Base-by-base conservation (phyloP, 805 yeast genomes). In the Wickerhamomyces chambardii region DNA sequence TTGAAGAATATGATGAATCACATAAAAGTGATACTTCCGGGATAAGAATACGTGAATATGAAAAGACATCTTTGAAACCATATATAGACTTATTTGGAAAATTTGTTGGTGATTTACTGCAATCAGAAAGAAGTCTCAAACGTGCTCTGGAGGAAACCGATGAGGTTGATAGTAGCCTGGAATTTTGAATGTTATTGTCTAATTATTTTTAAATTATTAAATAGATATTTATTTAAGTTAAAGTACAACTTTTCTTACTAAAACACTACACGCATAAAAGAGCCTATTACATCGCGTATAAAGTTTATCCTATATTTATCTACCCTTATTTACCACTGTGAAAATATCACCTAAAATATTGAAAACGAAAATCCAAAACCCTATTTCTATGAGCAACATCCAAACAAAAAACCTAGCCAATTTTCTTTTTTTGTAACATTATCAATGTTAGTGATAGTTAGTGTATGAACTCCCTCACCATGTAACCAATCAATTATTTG, bases 401-500 rank as follows among this genome's bases (percentile, higher is more conserved):
- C 34, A 31, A 26, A 33, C 22, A 33, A 39, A 35, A 7, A 32
- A 24, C 17, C 18, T 10, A 34, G 16, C 38, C 41, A 21, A 31
- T 35, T 16, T 16, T 32, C 2, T 29, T 17, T 22, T 28, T 32
- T 28, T 25, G 36, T 33, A 31, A 19, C 31, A n/a, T n/a, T n/a
- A 25, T 29, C 31, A 34, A 37, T 25, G 24, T 27, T 36, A 15
- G 37, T 37, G 15, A 64, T 47, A 16, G 41, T 43, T 3, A 67
- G 50, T 18, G 42, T 45, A 40, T 67, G 73, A 22, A 41, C 37
- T 2, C 73, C 74, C 2, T 50, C 36, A 3, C 58, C 69, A 50
- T 84, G 92, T 47, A 65, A 65, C 96, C 96, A 86, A 46, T 73
- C 78, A 30, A 86, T 53, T 24, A 73, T 57, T 44, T 81, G 84